Evolutionary conservation across 2,329 filamentous ascomycete genomes (phyloP), one percentile per base, ranked within the genome.

Genomic region (Verticillium klebahnii): DNA sequence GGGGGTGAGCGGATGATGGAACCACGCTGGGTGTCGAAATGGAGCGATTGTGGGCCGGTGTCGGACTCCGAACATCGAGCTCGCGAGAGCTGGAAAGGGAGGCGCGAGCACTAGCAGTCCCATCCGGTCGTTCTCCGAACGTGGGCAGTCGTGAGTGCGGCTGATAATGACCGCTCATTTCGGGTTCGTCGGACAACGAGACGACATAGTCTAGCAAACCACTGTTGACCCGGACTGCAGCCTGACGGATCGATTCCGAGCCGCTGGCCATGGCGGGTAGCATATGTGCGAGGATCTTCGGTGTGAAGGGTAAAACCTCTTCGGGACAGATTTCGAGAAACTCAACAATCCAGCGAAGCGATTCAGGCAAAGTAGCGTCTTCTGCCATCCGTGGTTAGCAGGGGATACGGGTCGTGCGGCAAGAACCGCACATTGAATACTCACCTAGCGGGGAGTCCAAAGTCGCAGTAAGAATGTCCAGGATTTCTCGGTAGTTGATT

Each of bases 241-340:
- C 93, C 71, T 93, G 88, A 57, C 93, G 89, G 64, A 98, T 96
- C 54, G 89, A 87, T 67, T 98, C 93, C 14, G 95, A 90, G 59
- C 90, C 91, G 70, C 93, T 96, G 5, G 94, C 94, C 85, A 99
- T 92, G 32, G 93, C 93, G 17, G 95, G 96, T 32, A 99, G 84
- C 61, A 99, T 90, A 70, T 97, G 92, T 1, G 93, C 92, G 54
- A 99, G 79, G 34, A 99, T 89, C 68, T 92, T 91, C 25, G 96
- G 96, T 0, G 96, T 95, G 73, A 98, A 98, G 4, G 91, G 91
- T 52, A 99, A 82, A 4, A 99, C 96, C 70, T 99, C 95, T 72
- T 97, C 95, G 0, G 95, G 94, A 69, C 93, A 97, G 56, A 99
- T 98, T 66, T 98, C 93, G 68, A 99, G 90, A 73, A 99, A 97